Evolutionary conservation across 495 filamentous ascomycete genomes (phyloP).

Genomic region (Xylaria bambusicola): DNA sequence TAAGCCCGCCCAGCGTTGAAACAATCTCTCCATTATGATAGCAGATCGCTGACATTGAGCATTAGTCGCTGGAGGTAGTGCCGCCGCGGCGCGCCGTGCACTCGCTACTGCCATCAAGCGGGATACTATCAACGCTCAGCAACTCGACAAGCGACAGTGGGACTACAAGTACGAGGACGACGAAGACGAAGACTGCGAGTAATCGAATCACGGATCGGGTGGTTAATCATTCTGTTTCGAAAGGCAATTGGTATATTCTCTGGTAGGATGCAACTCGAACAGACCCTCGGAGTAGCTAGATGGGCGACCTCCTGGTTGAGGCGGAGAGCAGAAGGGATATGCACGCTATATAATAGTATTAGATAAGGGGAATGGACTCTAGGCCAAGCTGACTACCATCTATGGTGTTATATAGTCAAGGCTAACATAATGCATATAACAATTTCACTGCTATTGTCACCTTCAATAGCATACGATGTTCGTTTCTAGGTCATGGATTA

Average conservation of each 20-base stretch:
- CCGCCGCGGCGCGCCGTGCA: constrained; percentile 22
- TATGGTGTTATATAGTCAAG: no score
- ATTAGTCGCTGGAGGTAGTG: constrained; percentile 20
- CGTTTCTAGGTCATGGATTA: not conserved
- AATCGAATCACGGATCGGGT: not conserved
- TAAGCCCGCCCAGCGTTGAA: constrained; percentile 11
- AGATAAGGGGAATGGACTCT: not conserved
- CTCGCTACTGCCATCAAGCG: constrained; percentile 24
- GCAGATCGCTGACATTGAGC: constrained; percentile 10
- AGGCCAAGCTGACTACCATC: no score
- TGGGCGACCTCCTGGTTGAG: constrained; percentile 5
- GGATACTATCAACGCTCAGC: constrained; percentile 2
- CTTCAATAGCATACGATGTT: not conserved
- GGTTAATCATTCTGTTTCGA: not conserved
- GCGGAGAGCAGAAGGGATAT: not conserved
- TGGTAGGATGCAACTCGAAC: no score
- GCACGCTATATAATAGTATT: not conserved
- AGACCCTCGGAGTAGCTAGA: not conserved
- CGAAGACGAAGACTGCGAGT: constrained; percentile 2
- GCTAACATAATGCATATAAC: no score
- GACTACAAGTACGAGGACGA: not conserved
- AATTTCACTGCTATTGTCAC: not conserved
- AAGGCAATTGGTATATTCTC: not conserved
- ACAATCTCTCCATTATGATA: not conserved
- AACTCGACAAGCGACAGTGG: constrained; percentile 8